Conservation (phyloP, 768 basidiomycete genomes). For the Leccinum obscurum region DNA sequence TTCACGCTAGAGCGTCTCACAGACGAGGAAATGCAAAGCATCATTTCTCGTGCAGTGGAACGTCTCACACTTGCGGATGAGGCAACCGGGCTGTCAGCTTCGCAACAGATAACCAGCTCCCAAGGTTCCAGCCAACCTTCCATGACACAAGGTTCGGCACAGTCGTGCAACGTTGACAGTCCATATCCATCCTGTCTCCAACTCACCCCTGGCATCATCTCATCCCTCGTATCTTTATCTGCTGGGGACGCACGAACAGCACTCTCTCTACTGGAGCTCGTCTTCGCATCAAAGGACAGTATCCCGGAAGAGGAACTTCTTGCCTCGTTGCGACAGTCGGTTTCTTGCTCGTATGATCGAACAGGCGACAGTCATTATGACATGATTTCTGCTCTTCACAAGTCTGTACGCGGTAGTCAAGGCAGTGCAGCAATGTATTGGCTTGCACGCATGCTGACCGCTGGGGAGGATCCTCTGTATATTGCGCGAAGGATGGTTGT, state of each 20-base stretch:
- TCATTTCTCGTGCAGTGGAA: conserved; percentile 56
- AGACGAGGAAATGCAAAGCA: conserved; percentile 55
- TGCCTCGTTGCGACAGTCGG: conserved; percentile 58
- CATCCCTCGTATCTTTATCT: conserved; percentile 53
- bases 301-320: conserved; percentile 52
- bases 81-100: background rate
- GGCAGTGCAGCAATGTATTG: conserved; percentile 83
- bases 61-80: conserved; percentile 30
- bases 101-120: conserved; percentile 15
- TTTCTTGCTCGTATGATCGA: conserved; percentile 69
- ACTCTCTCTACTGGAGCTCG: conserved; percentile 73
- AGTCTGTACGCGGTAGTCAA: conserved; percentile 76
- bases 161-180: conserved; percentile 10
- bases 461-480: conserved; percentile 80
- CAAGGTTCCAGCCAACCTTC: conserved; percentile 20
- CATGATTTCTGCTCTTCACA: conserved; percentile 84
- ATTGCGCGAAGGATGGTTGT: conserved; percentile 74
- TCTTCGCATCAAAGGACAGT: conserved; percentile 44
- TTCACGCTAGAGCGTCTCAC: conserved; percentile 70
- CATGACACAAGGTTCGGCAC: conserved; percentile 20
- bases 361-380: conserved; percentile 77
- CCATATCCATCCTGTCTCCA: conserved; percentile 35
- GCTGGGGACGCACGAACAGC: conserved; percentile 77
- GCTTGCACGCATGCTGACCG: conserved; percentile 80
- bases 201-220: conserved; percentile 47